Evolutionary conservation across 2,329 filamentous ascomycete genomes (phyloP).

Genomic region (Diplodia sapinea): DNA sequence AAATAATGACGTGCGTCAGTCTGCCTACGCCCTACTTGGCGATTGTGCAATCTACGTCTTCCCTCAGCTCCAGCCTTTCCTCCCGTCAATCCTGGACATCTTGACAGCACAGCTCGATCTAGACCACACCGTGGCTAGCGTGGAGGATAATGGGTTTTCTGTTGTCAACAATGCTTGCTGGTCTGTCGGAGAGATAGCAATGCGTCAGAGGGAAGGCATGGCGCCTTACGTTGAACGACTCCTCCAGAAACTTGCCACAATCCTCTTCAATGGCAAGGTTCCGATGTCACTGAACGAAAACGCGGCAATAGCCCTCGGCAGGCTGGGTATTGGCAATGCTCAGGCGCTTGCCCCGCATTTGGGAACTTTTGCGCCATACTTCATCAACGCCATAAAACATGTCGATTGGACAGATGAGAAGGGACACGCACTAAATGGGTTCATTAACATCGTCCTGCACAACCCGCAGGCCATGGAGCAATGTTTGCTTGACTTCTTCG

Average conservation of each 20-base stretch:
- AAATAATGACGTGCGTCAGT: conserved; percentile 92
- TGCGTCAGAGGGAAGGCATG: conserved; percentile 76
- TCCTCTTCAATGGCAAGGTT: conserved; percentile 83
- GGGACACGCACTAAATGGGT: conserved; percentile 88
- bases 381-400: conserved; percentile 80
- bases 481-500: conserved; percentile 80
- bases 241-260: conserved; percentile 76
- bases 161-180: conserved; percentile 99
- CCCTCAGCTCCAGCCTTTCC: conserved; percentile 73
- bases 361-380: conserved; percentile 78
- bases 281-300: conserved; percentile 91
- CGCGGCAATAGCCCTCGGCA: conserved; percentile 87
- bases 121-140: conserved; percentile 70
- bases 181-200: conserved; percentile 90
- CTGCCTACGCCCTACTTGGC: conserved; percentile 90
- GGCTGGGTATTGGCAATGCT: conserved; percentile 80
- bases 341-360: conserved; percentile 80
- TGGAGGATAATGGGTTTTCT: conserved; percentile 83
- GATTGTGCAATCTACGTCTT: conserved; percentile 96
- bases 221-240: conserved; percentile 77
- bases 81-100: conserved; percentile 76
- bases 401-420: conserved; percentile 93
- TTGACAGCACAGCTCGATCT: conserved; percentile 88
- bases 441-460: conserved; percentile 79
- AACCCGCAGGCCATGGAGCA: conserved; percentile 94